Percentiles rank a stretch among this genome's conserved stretches.
phyloP scores from a whole-genome alignment of 495 filamentous ascomycete species.

The Jackrogersella minutella region DNA sequence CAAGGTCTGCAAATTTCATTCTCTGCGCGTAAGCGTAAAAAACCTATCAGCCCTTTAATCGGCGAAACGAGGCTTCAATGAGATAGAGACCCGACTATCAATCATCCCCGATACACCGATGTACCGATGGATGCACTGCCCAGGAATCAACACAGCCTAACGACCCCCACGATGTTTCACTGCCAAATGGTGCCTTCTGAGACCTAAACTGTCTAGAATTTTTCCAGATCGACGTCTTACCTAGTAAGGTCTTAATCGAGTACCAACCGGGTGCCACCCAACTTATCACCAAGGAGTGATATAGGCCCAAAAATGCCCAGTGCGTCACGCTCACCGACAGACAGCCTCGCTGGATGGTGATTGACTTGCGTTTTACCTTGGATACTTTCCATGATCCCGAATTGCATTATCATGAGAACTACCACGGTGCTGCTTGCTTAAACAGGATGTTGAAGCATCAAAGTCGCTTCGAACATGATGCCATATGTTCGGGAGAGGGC shows the following conservation, averaged over 20 bases:
- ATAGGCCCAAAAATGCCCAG: conserved; percentile 9
- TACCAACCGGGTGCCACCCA: conserved; percentile 20
- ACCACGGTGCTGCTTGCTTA: conserved; percentile 23
- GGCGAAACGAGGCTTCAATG: conserved; percentile 10
- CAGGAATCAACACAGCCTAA: conserved; percentile 18
- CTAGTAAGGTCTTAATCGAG: conserved; percentile 4
- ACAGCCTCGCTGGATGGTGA: conserved; percentile 14
- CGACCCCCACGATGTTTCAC: conserved; percentile 39
- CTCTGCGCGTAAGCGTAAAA: not conserved
- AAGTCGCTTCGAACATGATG: conserved; percentile 25
- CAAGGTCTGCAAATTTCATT: not conserved
- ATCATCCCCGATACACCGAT: conserved; percentile 15
- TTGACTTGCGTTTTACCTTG: conserved; percentile 14
- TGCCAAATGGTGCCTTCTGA: conserved; percentile 23
- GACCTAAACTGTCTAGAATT: conserved; percentile 40
- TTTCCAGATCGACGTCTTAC: conserved; percentile 38
- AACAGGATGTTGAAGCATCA: conserved; percentile 26
- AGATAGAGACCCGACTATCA: conserved; percentile 27
- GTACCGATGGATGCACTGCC: conserved; percentile 21
- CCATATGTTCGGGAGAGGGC: conserved; percentile 32
- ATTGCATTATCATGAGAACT: not conserved
- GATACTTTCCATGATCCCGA: conserved; percentile 11
- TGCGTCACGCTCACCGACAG: conserved; percentile 6
- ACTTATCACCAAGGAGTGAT: conserved; percentile 31
- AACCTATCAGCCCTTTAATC: not conserved